Percentiles rank a stretch among this genome's conserved stretches.
Conservation (phyloP, 139 green algal genomes). For the Ettlia oleoabundans region DNA sequence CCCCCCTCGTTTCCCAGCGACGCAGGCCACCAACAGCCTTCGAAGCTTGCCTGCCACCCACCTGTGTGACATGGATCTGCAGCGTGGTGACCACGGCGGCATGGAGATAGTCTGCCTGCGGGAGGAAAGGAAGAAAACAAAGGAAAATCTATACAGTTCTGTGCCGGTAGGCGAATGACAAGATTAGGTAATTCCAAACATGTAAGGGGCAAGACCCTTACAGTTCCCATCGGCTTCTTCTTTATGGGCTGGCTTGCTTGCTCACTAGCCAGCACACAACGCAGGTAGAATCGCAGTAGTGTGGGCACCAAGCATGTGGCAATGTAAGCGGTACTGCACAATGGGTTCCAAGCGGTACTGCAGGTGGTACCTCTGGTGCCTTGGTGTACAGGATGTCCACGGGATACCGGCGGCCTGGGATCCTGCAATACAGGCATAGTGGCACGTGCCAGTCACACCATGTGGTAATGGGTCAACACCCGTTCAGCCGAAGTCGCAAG, state of each 20-base stretch:
- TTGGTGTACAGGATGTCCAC: constrained; percentile 99
- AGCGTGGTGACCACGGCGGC: constrained; percentile 85
- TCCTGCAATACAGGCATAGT: constrained; percentile 36
- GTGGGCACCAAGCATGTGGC: too few species aligned
- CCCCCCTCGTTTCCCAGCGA: background rate
- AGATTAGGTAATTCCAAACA: too few species aligned
- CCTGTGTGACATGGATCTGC: constrained; percentile 85
- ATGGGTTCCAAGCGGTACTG: too few species aligned
- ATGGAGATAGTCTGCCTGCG: constrained; percentile 94
- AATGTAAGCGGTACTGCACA: too few species aligned
- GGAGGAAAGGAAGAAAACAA: background rate
- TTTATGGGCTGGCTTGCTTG: too few species aligned
- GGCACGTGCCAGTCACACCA: background rate
- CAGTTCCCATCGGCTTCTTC: too few species aligned
- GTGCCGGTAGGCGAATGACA: too few species aligned
- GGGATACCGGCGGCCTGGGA: constrained; percentile 90
- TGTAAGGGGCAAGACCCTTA: too few species aligned
- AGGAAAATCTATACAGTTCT: background rate
- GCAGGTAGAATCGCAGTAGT: too few species aligned
- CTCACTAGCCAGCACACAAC: too few species aligned
- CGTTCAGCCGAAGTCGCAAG: background rate
- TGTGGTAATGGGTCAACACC: background rate
- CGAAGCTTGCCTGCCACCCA: background rate
- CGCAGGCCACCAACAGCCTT: background rate
- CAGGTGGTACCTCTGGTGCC: too few species aligned